These are phyloP conservation scores for Rhizophora apiculata DNA, from an alignment of 345 rosid genomes.

Conservation along the genomic window DNA sequence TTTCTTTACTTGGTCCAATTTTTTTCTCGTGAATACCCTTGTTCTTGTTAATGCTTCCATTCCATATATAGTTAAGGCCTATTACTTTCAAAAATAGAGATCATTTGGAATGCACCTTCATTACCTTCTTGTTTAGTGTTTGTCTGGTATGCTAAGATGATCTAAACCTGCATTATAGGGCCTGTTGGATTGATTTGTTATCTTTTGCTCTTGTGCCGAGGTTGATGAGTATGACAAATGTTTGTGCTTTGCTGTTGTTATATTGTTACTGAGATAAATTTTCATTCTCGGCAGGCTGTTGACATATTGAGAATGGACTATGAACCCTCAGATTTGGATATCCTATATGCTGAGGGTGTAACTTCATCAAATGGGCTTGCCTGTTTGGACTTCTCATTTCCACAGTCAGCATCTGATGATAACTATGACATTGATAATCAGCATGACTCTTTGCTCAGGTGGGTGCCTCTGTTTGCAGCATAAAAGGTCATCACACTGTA, in stretches of 20 bases:
- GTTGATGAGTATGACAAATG: background rate
- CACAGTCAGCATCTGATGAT: slow-evolving; percentile 28
- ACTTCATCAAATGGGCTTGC: slow-evolving; percentile 54
- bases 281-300: slow-evolving; percentile 33
- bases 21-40: background rate
- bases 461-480: slow-evolving; percentile 39
- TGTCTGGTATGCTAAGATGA: too few relatives aligned
- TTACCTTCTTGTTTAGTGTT: too few relatives aligned
- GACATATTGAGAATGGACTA: slow-evolving; percentile 63
- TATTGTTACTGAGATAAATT: too few relatives aligned
- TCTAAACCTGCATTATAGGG: too few relatives aligned
- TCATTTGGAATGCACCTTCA: too few relatives aligned
- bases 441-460: slow-evolving; percentile 1
- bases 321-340: slow-evolving; percentile 56
- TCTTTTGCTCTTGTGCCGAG: too few relatives aligned
- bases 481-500: slow-evolving; percentile 23
- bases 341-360: slow-evolving; percentile 59
- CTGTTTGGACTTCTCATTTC: slow-evolving; percentile 48
- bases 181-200: too few relatives aligned
- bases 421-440: slow-evolving; percentile 23
- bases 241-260: slow-evolving; percentile 3
- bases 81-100: too few relatives aligned
- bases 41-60: background rate
- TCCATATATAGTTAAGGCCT: background rate
- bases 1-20: slow-evolving; percentile 1